phyloP scores from a whole-genome alignment of 2,329 filamentous ascomycete genomes.

The Colletotrichum salicis region DNA sequence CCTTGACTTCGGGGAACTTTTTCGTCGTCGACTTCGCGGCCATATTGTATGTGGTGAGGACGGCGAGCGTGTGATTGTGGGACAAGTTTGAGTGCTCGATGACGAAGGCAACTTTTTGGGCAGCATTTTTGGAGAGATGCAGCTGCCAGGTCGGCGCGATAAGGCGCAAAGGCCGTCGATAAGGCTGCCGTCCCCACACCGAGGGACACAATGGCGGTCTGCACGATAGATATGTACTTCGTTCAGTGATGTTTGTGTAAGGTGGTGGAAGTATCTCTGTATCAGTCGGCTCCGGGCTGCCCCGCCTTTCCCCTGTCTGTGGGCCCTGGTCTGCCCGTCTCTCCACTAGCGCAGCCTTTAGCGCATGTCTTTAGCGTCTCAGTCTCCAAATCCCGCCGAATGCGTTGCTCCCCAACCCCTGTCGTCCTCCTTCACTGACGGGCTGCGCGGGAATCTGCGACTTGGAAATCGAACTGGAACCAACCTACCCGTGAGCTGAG shows the following conservation, averaged over 20 bases:
- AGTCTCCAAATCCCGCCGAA: background rate
- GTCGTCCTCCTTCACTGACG: constrained; percentile 8
- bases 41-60: constrained; percentile 21
- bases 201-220: constrained; percentile 12
- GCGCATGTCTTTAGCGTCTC: constrained; percentile 9
- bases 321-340: background rate
- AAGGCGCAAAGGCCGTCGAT: constrained; percentile 15
- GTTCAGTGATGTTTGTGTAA: background rate
- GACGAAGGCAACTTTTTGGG: constrained; percentile 14
- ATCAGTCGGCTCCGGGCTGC: constrained; percentile 1
- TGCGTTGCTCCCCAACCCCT: background rate
- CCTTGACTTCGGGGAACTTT: constrained; percentile 82
- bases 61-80: background rate
- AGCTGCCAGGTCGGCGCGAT: constrained; percentile 5
- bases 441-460: constrained; percentile 16
- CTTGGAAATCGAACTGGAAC: constrained; percentile 23
- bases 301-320: constrained; percentile 8
- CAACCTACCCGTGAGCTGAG: background rate
- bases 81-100: background rate
- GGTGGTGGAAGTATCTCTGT: background rate
- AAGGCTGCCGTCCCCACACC: constrained; percentile 10
- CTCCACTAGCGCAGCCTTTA: constrained; percentile 4
- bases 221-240: constrained; percentile 8
- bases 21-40: constrained; percentile 40
- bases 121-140: constrained; percentile 19